Base-by-base conservation (phyloP, 2,329 filamentous ascomycete species). In the Aureobasidium sp. region DNA sequence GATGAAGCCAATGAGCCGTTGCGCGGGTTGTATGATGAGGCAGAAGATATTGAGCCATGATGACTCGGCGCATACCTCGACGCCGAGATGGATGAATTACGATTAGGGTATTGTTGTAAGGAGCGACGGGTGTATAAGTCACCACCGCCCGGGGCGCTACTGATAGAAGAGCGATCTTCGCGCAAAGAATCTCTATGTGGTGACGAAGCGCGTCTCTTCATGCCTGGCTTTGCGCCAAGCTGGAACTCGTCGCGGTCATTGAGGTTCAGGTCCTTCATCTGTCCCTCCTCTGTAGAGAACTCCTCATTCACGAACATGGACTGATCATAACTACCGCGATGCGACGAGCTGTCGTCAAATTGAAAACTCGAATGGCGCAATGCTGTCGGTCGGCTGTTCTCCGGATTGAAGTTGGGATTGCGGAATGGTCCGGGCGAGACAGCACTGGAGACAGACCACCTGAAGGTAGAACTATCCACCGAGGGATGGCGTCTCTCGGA, bases 181-280 rank as follows among this genome's bases (percentile, higher is more conserved):
- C 77, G 74, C 50, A 72, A 68, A 55, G 78, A 78, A 67, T 86
- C 84, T 61, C 80, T 78, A 42, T 84, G 85, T 25, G 85, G 83
- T 59, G 83, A 86, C 14, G 83, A 85, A 63, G 85, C 85, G 62
- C 85, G 79, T 69, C 85, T 78, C 72, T 88, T 88, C 67, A 82
- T 81, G 53, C 84, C 83, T 60, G 80, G 77, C 67, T 77, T 80
- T 29, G 77, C 75, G 57, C 69, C 71, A 49, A 69, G 65, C 44
- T 74, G 72, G 50, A 77, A 77, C 42, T 79, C 78, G 21, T 78
- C 75, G 64, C 79, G 76, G 62, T 84, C 82, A 64, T 82, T 79
- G 64, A 83, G 77, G 64, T 82, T 77, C 61, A 83, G 72, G 59
- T 80, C 73, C 68, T 77, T 73, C 78, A 79, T 74, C 64, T 76